Percentiles rank a stretch among this genome's conserved stretches.
phyloP scores from a whole-genome alignment of 2,329 filamentous ascomycete species.

The Dactylellina cionopaga region DNA sequence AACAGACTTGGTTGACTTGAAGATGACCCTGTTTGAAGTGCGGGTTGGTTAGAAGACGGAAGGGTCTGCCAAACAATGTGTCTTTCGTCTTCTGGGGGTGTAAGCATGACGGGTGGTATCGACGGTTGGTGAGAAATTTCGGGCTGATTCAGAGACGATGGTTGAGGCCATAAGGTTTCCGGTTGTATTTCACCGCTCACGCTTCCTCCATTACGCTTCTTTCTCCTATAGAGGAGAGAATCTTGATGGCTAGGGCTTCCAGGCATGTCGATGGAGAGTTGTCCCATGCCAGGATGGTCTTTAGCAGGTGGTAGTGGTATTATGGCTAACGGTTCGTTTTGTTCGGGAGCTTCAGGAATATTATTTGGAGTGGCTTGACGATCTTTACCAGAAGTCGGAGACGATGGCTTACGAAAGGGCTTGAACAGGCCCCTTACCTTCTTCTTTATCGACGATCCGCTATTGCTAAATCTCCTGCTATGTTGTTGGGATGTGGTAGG shows the following conservation, averaged over 20 bases:
- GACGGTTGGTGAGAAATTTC: slow-evolving; percentile 30
- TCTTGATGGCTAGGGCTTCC: slow-evolving; percentile 20
- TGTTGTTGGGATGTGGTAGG: slow-evolving; percentile 40
- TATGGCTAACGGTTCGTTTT: slow-evolving; percentile 3
- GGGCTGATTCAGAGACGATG: slow-evolving; percentile 22
- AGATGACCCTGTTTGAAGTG: not conserved
- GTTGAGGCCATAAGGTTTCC: slow-evolving; percentile 23
- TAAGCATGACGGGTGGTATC: slow-evolving; percentile 42
- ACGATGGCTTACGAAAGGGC: slow-evolving; percentile 24
- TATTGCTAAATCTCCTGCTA: slow-evolving; percentile 26
- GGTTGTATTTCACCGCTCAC: slow-evolving; percentile 35
- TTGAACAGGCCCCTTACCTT: slow-evolving; percentile 34
- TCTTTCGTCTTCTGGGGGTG: slow-evolving; percentile 41
- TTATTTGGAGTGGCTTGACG: slow-evolving; percentile 15
- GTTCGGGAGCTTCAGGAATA: slow-evolving; percentile 4
- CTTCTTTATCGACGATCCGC: slow-evolving; percentile 28
- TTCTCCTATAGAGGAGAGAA: slow-evolving; percentile 49
- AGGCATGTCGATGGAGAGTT: slow-evolving; percentile 25
- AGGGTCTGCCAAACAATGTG: slow-evolving; percentile 36
- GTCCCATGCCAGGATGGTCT: slow-evolving; percentile 22
- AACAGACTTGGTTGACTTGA: slow-evolving; percentile 5
- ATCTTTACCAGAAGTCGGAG: slow-evolving; percentile 23
- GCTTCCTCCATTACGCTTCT: slow-evolving; percentile 37
- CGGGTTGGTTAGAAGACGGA: slow-evolving; percentile 9
- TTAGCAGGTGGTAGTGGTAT: slow-evolving; percentile 10